A percentile compares a stretch with the other conserved stretches of the same genome.
These are phyloP conservation scores for Xerocomus minutiporus DNA, from an alignment of 1,284 basidiomycete genomes.

Conservation along the genomic window DNA sequence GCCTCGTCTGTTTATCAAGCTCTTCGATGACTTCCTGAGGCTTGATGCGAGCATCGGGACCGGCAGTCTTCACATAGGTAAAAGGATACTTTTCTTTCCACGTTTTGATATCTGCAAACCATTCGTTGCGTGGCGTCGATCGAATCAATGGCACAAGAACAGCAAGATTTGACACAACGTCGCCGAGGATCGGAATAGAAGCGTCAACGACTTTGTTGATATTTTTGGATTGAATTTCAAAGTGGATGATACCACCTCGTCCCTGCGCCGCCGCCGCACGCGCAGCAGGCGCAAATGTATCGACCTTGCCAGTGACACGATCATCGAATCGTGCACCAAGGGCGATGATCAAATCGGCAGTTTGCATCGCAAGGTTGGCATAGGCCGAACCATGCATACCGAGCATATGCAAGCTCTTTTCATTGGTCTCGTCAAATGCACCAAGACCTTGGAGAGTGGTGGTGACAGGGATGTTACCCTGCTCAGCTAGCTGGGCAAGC, in stretches of 20 bases:
- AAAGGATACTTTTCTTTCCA: conserved; percentile 95
- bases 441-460: conserved; percentile 96
- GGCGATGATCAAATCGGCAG: conserved; percentile 96
- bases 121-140: conserved; percentile 60
- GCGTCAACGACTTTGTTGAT: conserved; percentile 99
- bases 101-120: conserved; percentile 76
- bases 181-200: conserved; percentile 89
- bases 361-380: conserved; percentile 96
- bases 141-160: conserved; percentile 80
- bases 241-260: conserved; percentile 96
- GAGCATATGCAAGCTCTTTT: conserved; percentile 92
- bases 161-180: conserved; percentile 82
- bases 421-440: conserved; percentile 88
- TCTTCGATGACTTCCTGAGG: conserved; percentile 97
- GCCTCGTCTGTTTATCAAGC: conserved; percentile 71
- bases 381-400: conserved; percentile 99
- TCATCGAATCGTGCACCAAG: conserved; percentile 97
- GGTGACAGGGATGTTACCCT: conserved; percentile 94
- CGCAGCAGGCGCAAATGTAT: conserved; percentile 89
- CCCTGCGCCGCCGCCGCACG: conserved; percentile 82
- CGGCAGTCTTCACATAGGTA: conserved; percentile 67
- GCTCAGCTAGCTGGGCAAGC: conserved; percentile 74
- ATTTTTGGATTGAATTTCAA: conserved; percentile 98
- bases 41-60: conserved; percentile 73
- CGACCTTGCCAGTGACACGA: conserved; percentile 92